Evolutionary conservation across 192 early-diverging fungal genomes (phyloP).

Genomic region (Coemansia sp.): DNA sequence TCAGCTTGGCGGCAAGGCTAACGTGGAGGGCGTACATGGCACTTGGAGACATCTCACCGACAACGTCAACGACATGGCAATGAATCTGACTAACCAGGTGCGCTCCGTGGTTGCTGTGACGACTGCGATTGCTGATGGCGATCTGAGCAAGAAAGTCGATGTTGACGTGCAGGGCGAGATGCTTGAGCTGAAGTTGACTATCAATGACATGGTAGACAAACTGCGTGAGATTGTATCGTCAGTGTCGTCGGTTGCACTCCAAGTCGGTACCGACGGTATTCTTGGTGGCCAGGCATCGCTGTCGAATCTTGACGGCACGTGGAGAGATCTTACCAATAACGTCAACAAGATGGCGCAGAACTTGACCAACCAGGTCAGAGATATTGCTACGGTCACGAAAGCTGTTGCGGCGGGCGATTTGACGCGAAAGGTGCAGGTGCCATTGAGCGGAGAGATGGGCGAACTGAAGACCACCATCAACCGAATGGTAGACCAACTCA

Average conservation of each 20-base stretch:
- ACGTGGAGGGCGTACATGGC: slow-evolving; percentile 58
- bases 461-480: slow-evolving; percentile 62
- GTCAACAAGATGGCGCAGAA: slow-evolving; percentile 68
- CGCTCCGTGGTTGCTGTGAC: slow-evolving; percentile 57
- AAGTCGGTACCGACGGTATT: slow-evolving; percentile 45
- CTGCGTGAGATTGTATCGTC: slow-evolving; percentile 56
- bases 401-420: slow-evolving; percentile 60
- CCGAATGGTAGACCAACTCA: slow-evolving; percentile 68
- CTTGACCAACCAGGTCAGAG: slow-evolving; percentile 64
- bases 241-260: slow-evolving; percentile 44
- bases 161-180: slow-evolving; percentile 60
- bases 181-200: slow-evolving; percentile 49
- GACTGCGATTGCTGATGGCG: slow-evolving; percentile 59
- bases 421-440: slow-evolving; percentile 54
- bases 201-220: slow-evolving; percentile 62
- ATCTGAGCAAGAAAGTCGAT: slow-evolving; percentile 57
- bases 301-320: slow-evolving; percentile 59
- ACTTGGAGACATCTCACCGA: slow-evolving; percentile 66
- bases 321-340: slow-evolving; percentile 62
- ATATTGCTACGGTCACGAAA: slow-evolving; percentile 59
- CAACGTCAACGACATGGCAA: slow-evolving; percentile 65
- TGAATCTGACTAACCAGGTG: slow-evolving; percentile 61
- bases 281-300: slow-evolving; percentile 59
- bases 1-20: slow-evolving; percentile 62
- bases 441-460: slow-evolving; percentile 56